Percentiles rank a stretch among this genome's conserved stretches.
phyloP scores from a whole-genome alignment of 768 basidiomycete species.

The Lentinula boryana region DNA sequence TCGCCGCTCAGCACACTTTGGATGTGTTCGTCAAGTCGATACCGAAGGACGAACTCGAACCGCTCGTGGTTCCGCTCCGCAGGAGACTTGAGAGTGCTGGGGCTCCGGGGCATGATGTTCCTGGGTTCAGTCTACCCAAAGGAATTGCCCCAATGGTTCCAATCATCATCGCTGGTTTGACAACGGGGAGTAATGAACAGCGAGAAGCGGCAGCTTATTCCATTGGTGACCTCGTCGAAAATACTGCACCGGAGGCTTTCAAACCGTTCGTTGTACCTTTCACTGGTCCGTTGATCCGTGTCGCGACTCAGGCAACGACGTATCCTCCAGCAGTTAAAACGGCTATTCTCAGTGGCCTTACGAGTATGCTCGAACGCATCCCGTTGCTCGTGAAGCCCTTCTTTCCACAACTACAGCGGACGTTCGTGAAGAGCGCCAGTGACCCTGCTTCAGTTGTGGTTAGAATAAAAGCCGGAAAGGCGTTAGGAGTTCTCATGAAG shows the following conservation, averaged over 20 bases:
- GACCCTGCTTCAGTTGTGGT: slow-evolving; percentile 77
- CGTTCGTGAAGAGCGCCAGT: slow-evolving; percentile 89
- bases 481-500: slow-evolving; percentile 85
- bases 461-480: slow-evolving; percentile 75
- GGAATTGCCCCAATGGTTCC: slow-evolving; percentile 81
- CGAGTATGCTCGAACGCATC: slow-evolving; percentile 79
- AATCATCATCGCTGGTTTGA: slow-evolving; percentile 87
- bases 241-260: slow-evolving; percentile 73
- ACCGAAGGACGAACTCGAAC: slow-evolving; percentile 90
- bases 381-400: slow-evolving; percentile 92
- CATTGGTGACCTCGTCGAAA: slow-evolving; percentile 92
- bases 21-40: slow-evolving; percentile 86
- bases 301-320: slow-evolving; percentile 83
- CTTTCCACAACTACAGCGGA: slow-evolving; percentile 96
- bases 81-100: slow-evolving; percentile 84
- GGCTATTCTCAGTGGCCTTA: slow-evolving; percentile 82
- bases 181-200: slow-evolving; percentile 91
- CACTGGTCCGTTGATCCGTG: slow-evolving; percentile 92
- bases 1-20: slow-evolving; percentile 75
- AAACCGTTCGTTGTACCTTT: slow-evolving; percentile 95
- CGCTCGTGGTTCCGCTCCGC: slow-evolving; percentile 83
- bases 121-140: slow-evolving; percentile 82
- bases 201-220: slow-evolving; percentile 94
- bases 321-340: slow-evolving; percentile 93
- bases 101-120: slow-evolving; percentile 66